Percentiles rank a stretch among this genome's conserved stretches.
phyloP scores from a whole-genome alignment of 1,284 basidiomycete species.

The Waitea zeae region DNA sequence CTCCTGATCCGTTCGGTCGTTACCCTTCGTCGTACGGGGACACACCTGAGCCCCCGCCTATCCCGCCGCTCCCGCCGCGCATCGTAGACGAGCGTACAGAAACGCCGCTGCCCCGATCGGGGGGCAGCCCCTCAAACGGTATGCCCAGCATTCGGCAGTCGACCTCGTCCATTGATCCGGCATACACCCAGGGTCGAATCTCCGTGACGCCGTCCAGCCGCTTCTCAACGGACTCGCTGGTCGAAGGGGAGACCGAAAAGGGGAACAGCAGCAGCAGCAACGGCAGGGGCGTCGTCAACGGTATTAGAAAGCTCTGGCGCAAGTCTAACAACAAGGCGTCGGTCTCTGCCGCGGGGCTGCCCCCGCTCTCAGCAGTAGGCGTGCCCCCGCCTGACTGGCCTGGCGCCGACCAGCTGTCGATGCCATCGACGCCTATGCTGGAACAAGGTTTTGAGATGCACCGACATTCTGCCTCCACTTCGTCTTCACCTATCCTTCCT shows the following conservation, averaged over 20 bases:
- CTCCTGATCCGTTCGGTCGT: constrained; percentile 63
- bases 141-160: too few species aligned
- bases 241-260: constrained; percentile 15
- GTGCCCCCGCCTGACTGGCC: not conserved
- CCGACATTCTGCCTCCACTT: constrained; percentile 4
- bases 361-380: constrained; percentile 1
- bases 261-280: constrained; percentile 7
- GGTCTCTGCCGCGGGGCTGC: constrained; percentile 2
- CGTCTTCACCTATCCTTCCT: constrained; percentile 8
- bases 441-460: not conserved
- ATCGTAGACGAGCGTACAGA: constrained; percentile 2
- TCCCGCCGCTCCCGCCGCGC: too few species aligned
- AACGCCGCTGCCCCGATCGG: constrained; percentile 4
- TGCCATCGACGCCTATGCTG: not conserved
- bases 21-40: constrained; percentile 29
- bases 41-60: not conserved
- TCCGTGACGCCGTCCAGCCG: constrained; percentile 30
- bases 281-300: constrained; percentile 46
- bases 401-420: constrained; percentile 2
- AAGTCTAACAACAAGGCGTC: constrained; percentile 38
- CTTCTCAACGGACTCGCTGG: constrained; percentile 54
- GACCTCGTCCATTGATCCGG: too few species aligned
- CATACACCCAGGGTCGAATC: constrained; percentile 7
- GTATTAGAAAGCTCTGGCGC: constrained; percentile 56
- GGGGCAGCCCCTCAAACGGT: too few species aligned